Conservation (phyloP, 2,329 filamentous ascomycete genomes). For the Talaromyces verruculosus region DNA sequence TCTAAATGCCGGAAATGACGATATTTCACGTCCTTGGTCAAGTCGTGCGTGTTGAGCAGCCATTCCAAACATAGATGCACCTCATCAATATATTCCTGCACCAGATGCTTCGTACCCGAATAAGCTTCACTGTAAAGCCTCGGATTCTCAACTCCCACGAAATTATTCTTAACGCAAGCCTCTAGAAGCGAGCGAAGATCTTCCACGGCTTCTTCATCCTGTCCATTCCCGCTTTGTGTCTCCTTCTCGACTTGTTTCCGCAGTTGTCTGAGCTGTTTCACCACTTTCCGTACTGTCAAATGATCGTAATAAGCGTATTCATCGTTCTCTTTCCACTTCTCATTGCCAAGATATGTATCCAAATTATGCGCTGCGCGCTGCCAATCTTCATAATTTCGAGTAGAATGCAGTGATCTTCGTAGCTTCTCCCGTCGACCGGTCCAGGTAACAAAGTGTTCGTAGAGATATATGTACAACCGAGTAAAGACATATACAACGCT, state of each 20-base stretch:
- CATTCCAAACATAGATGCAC: slow-evolving; percentile 59
- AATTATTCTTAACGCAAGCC: slow-evolving; percentile 96
- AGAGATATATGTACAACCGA: slow-evolving; percentile 83
- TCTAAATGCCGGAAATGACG: slow-evolving; percentile 82
- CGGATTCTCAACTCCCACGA: slow-evolving; percentile 90
- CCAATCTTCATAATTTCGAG: slow-evolving; percentile 81
- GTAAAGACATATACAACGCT: slow-evolving; percentile 75
- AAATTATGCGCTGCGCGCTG: slow-evolving; percentile 73
- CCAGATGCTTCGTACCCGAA: slow-evolving; percentile 91
- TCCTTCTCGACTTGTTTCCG: slow-evolving; percentile 43
- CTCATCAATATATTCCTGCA: slow-evolving; percentile 87
- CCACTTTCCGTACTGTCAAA: slow-evolving; percentile 74
- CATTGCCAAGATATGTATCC: slow-evolving; percentile 76
- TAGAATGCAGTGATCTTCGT: slow-evolving; percentile 67
- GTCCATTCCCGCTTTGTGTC: slow-evolving; percentile 28
- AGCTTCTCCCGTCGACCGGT: slow-evolving; percentile 72
- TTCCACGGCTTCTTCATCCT: slow-evolving; percentile 45
- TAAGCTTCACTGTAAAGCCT: slow-evolving; percentile 97
- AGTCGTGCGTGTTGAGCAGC: slow-evolving; percentile 65
- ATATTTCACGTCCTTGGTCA: slow-evolving; percentile 72
- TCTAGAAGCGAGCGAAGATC: slow-evolving; percentile 77
- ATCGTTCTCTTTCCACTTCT: slow-evolving; percentile 50
- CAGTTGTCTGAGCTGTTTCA: slow-evolving; percentile 65
- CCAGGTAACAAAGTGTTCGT: slow-evolving; percentile 92
- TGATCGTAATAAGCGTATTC: slow-evolving; percentile 81